phyloP scores from a whole-genome alignment of 345 rosid genomes.

The Euphorbia lathyris region DNA sequence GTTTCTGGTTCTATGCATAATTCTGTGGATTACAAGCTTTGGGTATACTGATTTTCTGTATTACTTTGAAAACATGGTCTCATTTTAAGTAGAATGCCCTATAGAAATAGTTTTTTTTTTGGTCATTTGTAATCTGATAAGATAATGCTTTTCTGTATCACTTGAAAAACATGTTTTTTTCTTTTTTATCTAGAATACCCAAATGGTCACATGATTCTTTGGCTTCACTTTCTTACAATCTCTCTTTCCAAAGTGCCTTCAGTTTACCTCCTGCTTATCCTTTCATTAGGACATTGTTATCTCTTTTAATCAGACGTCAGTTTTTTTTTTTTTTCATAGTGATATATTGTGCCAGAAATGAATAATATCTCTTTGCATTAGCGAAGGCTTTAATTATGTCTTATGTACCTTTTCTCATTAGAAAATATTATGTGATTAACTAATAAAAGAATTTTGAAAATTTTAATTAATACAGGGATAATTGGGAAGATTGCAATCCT shows the following conservation, averaged over 20 bases:
- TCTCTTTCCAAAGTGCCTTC: background rate
- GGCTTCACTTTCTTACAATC: background rate
- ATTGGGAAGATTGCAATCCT: conserved; percentile 96
- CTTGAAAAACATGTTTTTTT: too few relatives aligned
- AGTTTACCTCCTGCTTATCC: too few relatives aligned
- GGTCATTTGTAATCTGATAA: background rate
- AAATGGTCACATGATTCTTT: too few relatives aligned
- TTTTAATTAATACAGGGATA: conserved; percentile 52
- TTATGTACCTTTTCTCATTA: background rate
- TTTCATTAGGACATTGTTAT: background rate
- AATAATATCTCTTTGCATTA: background rate
- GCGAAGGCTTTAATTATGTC: background rate
- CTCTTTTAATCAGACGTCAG: background rate
- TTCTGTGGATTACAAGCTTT: background rate
- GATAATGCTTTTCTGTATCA: background rate
- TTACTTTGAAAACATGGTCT: background rate
- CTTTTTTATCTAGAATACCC: too few relatives aligned
- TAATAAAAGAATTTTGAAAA: background rate
- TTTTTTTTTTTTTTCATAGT: background rate
- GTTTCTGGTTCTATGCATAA: background rate
- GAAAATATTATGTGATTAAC: background rate
- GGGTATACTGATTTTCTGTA: background rate
- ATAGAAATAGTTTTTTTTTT: background rate
- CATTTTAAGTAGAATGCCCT: background rate
- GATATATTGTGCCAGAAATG: background rate